Evolutionary conservation across 2,329 filamentous ascomycete genomes (phyloP), one percentile per base, ranked within the genome.

Genomic region (Aspergillus alliaceus): DNA sequence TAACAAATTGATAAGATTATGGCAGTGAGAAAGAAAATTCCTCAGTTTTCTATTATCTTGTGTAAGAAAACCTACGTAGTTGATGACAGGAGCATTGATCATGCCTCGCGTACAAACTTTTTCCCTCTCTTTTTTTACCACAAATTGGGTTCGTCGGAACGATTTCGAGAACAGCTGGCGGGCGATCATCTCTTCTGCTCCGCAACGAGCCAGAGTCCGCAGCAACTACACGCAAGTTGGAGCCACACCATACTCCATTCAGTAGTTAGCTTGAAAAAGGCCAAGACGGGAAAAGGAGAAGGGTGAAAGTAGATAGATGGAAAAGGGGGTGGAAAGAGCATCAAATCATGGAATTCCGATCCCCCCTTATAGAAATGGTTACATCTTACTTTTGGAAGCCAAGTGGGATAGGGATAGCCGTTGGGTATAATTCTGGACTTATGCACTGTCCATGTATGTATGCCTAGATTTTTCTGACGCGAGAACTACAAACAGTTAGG

Each of bases 251-350:
- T 57, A 62, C 54, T 52, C 15, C 14, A 51, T 59, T 18, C 27
- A 56, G 54, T 35, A 57, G 15, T 47, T 40, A 53, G 52, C 15
- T 52, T 49, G 32, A 18, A 35, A 31, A 52, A 35, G 46, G 58
- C 58, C 60, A 58, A 59, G 57, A 57, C 51, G 42, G 42, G 20
- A 57, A 59, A 58, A 61, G 54, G 61, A 61, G 58, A 56, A 35
- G 51, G 51, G 56, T 32, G 18, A 56, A 37, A 48, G 18, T 34
- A 39, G 27, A 44, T 29, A 32, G 35, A 48, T 31, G 9, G 27
- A 54, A 52, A 53, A 52, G 48, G 49, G 48, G 51, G 35, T 9
- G n/a, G 32, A 49, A 22, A 14, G 25, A 50, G 42, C 12, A 22
- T 34, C 37, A 27, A 42, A 39, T 18, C 9, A 27, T n/a, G 6